phyloP scores from a whole-genome alignment of 2,329 filamentous ascomycete genomes.

The Cryphonectria radicalis region DNA sequence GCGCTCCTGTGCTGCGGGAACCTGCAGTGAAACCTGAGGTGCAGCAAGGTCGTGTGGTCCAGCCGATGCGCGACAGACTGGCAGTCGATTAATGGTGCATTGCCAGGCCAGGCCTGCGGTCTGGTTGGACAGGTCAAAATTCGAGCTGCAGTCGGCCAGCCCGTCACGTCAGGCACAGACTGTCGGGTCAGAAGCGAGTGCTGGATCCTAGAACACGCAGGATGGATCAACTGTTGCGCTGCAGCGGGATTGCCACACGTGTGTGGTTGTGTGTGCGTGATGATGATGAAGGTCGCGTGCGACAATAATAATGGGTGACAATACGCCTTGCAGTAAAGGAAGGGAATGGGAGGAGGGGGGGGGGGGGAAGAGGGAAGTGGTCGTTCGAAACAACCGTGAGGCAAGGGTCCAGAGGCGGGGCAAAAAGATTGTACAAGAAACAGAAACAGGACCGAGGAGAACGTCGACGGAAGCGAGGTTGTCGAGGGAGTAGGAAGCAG shows the following conservation, averaged over 20 bases:
- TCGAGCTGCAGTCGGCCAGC: constrained; percentile 20
- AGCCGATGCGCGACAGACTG: constrained; percentile 21
- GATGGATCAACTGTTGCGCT: background rate
- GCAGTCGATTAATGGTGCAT: constrained; percentile 15
- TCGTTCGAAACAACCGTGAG: constrained; percentile 9
- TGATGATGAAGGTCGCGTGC: background rate
- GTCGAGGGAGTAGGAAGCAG: background rate
- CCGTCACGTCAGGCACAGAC: constrained; percentile 17
- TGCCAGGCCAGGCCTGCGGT: constrained; percentile 17
- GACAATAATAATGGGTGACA: constrained; percentile 12
- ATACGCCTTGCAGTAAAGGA: constrained; percentile 17
- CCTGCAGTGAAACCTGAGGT: constrained; percentile 28
- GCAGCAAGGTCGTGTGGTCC: constrained; percentile 19
- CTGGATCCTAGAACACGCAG: background rate
- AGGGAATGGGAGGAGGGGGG: background rate
- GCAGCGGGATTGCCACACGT: background rate
- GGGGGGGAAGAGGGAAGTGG: constrained; percentile 12
- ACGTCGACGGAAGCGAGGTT: constrained; percentile 17
- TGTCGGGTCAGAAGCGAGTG: background rate
- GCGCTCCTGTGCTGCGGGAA: constrained; percentile 26
- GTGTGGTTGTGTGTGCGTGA: constrained; percentile 12
- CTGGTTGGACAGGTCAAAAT: constrained; percentile 19
- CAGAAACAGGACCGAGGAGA: constrained; percentile 9
- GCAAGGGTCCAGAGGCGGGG: constrained; percentile 7
- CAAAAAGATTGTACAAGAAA: constrained; percentile 29